Percentiles rank a stretch among this genome's conserved stretches.
These are phyloP conservation scores for Coniosporium tulheliwenetii DNA, from an alignment of 2,329 filamentous ascomycete genomes.

Conservation along the genomic window DNA sequence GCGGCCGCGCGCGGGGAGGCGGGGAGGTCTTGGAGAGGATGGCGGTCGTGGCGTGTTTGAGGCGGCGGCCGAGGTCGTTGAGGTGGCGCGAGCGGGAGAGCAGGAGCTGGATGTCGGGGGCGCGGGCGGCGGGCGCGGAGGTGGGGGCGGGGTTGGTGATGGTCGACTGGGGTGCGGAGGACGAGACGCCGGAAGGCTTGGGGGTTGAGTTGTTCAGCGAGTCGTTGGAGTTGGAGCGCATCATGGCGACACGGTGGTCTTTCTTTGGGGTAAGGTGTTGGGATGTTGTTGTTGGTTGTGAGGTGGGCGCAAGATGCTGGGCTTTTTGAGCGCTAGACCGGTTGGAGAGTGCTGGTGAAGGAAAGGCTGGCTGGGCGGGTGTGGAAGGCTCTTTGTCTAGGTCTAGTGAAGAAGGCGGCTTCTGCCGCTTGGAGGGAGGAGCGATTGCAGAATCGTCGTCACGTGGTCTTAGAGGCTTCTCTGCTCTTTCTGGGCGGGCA, in stretches of 20 bases:
- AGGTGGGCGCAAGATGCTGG: constrained; percentile 3
- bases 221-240: constrained; percentile 4
- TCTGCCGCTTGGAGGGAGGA: constrained; percentile 1
- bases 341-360: constrained; percentile 8
- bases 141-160: constrained; percentile 7
- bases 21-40: constrained; percentile 11
- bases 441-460: neutral
- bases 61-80: constrained; percentile 22
- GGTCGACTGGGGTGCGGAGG: constrained; percentile 6
- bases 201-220: constrained; percentile 5
- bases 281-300: too few relatives aligned
- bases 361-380: constrained; percentile 6
- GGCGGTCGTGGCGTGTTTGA: constrained; percentile 29
- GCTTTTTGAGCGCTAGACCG: constrained; percentile 7
- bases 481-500: neutral
- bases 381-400: constrained; percentile 3
- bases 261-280: constrained; percentile 9
- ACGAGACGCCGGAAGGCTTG: constrained; percentile 7
- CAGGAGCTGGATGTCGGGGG: constrained; percentile 5
- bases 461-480: neutral
- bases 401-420: constrained; percentile 1
- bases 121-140: neutral
- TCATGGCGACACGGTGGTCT: constrained; percentile 9
- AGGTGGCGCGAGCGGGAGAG: constrained; percentile 4
- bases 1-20: constrained; percentile 7